Conservation (phyloP, 1,284 basidiomycete species). For the Naganishia sp. region DNA sequence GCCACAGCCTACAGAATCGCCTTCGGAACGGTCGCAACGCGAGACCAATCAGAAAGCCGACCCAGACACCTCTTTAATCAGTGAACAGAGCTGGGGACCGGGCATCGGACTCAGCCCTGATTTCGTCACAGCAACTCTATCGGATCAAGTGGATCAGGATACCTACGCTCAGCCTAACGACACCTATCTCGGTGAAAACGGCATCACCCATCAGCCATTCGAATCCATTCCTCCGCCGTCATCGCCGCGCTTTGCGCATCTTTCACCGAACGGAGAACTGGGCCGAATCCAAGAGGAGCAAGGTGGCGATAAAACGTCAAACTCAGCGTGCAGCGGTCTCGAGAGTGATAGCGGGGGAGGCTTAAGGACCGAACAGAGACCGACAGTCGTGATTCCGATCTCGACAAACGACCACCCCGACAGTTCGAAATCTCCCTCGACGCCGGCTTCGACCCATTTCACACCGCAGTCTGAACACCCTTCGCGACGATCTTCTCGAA, state of each 20-base stretch:
- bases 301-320: not conserved
- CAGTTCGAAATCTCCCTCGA: constrained; percentile 15
- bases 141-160: constrained; percentile 11
- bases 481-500: not conserved
- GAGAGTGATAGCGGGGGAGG: not conserved
- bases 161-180: not conserved
- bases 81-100: constrained; percentile 24
- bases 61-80: constrained; percentile 17
- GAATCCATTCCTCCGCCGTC: not conserved
- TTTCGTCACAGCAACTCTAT: not conserved
- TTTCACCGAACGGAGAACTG: constrained; percentile 12
- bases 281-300: constrained; percentile 22
- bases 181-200: not conserved
- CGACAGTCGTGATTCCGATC: too few species aligned
- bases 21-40: too few species aligned
- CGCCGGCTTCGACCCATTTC: constrained; percentile 13
- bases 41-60: constrained; percentile 3
- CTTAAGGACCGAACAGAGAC: too few species aligned
- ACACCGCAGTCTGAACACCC: not conserved
- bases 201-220: constrained; percentile 9
- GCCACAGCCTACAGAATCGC: too few species aligned
- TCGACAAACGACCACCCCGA: too few species aligned
- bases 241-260: not conserved
- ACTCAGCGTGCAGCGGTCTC: not conserved
- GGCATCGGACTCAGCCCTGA: constrained; percentile 15